Conservation (phyloP, 257 asterid species). For the Datura wrightii region DNA sequence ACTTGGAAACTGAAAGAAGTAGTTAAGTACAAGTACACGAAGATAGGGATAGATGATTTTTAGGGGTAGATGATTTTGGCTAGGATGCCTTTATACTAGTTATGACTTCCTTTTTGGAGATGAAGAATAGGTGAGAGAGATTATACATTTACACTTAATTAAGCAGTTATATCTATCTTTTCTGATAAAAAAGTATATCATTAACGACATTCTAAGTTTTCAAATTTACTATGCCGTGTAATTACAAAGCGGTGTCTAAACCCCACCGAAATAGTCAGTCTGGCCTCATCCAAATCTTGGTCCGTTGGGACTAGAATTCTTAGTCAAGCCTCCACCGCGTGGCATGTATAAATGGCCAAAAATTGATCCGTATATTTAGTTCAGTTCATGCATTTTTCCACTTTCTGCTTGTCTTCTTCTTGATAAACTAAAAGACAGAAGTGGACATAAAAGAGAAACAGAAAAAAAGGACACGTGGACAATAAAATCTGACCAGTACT, state of each 20-base stretch:
- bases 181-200: slow-evolving; percentile 1
- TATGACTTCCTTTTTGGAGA: not conserved
- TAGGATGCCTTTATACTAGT: not conserved
- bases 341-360: slow-evolving; percentile 19
- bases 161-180: not conserved
- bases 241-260: not conserved
- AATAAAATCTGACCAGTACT: slow-evolving; percentile 8
- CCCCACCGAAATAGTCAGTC: not conserved
- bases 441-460: slow-evolving; percentile 19
- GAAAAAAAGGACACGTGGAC: slow-evolving; percentile 12
- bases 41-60: not conserved
- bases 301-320: not conserved
- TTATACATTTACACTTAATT: not conserved
- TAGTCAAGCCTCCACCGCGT: not conserved
- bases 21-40: not conserved
- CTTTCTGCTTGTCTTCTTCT: not conserved
- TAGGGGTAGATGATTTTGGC: not conserved
- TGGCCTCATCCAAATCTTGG: not conserved
- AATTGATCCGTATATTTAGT: not conserved
- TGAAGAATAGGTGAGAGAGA: not conserved
- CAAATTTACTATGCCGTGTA: not conserved
- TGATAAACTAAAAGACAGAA: slow-evolving; percentile 16
- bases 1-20: slow-evolving; percentile 12
- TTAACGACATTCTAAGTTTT: not conserved
- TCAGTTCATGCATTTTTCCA: not conserved